A percentile compares a stretch with the other conserved stretches of the same genome.
phyloP scores from a whole-genome alignment of 169 alveolate genomes.

The Cyclospora cayetanensis region DNA sequence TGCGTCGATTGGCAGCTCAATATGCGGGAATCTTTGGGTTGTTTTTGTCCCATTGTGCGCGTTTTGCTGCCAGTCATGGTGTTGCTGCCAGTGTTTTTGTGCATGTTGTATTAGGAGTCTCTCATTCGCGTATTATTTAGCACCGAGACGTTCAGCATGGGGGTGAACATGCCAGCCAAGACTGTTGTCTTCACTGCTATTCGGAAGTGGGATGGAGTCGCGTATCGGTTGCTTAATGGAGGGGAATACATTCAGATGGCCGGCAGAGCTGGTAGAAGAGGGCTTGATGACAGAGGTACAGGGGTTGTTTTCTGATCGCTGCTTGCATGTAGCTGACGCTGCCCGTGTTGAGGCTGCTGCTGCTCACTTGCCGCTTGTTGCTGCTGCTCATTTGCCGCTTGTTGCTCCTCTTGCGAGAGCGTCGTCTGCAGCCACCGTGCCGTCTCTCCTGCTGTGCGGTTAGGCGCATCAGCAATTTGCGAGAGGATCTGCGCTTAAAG shows the following conservation, averaged over 20 bases:
- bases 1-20: no score
- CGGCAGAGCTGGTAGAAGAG: slow-evolving; percentile 99
- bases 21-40: no score
- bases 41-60: not conserved
- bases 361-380: not conserved
- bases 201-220: slow-evolving; percentile 93
- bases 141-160: slow-evolving; percentile 99
- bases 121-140: slow-evolving; percentile 95
- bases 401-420: not conserved
- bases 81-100: not conserved
- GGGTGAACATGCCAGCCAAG: slow-evolving; percentile 99
- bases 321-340: not conserved
- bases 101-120: not conserved
- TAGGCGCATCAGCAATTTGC: no score
- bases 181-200: slow-evolving; percentile 95
- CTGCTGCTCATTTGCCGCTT: not conserved
- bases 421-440: not conserved
- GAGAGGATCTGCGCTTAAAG: no score
- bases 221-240: slow-evolving; percentile 88
- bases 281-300: slow-evolving; percentile 97
- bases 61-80: not conserved
- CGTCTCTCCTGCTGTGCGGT: no score
- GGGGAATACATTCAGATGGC: slow-evolving; percentile 97
- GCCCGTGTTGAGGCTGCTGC: not conserved
- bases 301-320: no score